Percentiles rank a stretch among this genome's conserved stretches.
Conservation (phyloP, 106 monocot species). For the Apostasia shenzhenica region DNA sequence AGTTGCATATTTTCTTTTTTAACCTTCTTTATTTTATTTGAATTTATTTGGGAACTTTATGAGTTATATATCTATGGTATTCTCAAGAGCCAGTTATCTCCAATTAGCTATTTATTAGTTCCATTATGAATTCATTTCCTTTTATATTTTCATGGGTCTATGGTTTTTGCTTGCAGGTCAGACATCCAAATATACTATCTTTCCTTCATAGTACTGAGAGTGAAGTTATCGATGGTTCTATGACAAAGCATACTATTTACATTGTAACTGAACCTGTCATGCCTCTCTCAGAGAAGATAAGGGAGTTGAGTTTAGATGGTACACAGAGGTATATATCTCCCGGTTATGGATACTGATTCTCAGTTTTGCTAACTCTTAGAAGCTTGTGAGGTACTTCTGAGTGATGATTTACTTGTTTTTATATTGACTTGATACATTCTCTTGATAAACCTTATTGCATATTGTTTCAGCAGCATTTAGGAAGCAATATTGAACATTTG, state of each 20-base stretch:
- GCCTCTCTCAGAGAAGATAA: slow-evolving; percentile 95
- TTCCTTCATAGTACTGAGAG: slow-evolving; percentile 89
- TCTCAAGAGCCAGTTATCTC: too few relatives aligned
- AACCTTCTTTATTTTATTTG: too few relatives aligned
- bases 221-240: slow-evolving; percentile 70
- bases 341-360: too few relatives aligned
- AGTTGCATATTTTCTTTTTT: too few relatives aligned
- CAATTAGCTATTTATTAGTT: background rate
- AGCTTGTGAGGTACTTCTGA: too few relatives aligned
- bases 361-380: too few relatives aligned
- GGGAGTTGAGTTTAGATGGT: slow-evolving; percentile 77
- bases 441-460: background rate
- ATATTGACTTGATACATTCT: too few relatives aligned
- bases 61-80: too few relatives aligned
- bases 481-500: too few relatives aligned
- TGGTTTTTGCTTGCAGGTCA: slow-evolving; percentile 58
- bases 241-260: slow-evolving; percentile 65
- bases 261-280: slow-evolving; percentile 93
- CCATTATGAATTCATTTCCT: background rate
- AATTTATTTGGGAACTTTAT: too few relatives aligned
- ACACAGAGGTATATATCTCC: slow-evolving; percentile 70
- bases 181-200: slow-evolving; percentile 97
- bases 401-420: too few relatives aligned
- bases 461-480: background rate
- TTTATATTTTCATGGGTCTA: background rate